Percentiles rank a stretch among this genome's conserved stretches.
Conservation (phyloP, 2,329 filamentous ascomycete species). For the Tricladium varicosporioides region DNA sequence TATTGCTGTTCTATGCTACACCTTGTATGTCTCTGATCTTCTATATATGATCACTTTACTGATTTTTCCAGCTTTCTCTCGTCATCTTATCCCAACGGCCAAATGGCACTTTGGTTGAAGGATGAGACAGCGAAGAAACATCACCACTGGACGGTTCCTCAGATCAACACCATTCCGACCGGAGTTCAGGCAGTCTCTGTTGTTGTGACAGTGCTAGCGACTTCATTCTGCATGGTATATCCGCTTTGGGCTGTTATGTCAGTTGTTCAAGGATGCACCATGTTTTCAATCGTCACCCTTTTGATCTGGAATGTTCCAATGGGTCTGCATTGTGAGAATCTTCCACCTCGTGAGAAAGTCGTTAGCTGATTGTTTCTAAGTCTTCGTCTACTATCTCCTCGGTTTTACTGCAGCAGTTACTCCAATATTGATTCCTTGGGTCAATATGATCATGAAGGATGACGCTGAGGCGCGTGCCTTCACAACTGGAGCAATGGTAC, state of each 20-base stretch:
- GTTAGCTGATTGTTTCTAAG: neutral
- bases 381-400: slow-evolving; percentile 24
- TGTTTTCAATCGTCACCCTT: slow-evolving; percentile 29
- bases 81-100: slow-evolving; percentile 6
- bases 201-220: slow-evolving; percentile 28
- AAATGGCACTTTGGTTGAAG: slow-evolving; percentile 24
- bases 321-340: slow-evolving; percentile 24
- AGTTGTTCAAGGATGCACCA: slow-evolving; percentile 20
- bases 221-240: slow-evolving; percentile 36
- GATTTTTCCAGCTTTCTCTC: slow-evolving; percentile 3
- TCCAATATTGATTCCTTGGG: slow-evolving; percentile 30
- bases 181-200: slow-evolving; percentile 26
- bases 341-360: no score
- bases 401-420: slow-evolving; percentile 30
- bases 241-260: slow-evolving; percentile 35
- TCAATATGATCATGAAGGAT: slow-evolving; percentile 31
- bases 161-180: slow-evolving; percentile 28
- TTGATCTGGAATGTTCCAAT: slow-evolving; percentile 31
- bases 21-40: slow-evolving; percentile 20
- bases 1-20: slow-evolving; percentile 24
- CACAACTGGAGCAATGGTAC: slow-evolving; percentile 35
- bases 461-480: slow-evolving; percentile 33
- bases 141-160: slow-evolving; percentile 21
- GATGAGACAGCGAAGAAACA: neutral
- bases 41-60: neutral